Percentiles rank a stretch among this genome's conserved stretches.
phyloP scores from a whole-genome alignment of 2,329 filamentous ascomycete genomes.

The Cadophora malorum region DNA sequence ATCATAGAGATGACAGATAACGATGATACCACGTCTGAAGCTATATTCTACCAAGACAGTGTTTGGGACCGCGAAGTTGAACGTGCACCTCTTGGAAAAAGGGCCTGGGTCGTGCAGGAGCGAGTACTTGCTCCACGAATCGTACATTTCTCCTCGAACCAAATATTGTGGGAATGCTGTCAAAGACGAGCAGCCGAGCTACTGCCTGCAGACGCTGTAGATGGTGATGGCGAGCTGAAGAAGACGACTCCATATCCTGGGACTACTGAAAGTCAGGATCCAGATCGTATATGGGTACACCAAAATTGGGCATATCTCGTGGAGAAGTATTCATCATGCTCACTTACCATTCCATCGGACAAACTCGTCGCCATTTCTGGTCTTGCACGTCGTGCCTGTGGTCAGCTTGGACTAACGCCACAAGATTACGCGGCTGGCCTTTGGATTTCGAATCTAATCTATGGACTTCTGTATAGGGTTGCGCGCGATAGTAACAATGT shows the following conservation, averaged over 20 bases:
- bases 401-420: not conserved
- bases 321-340: slow-evolving; percentile 14
- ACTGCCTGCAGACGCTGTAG: slow-evolving; percentile 2
- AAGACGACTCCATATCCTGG: slow-evolving; percentile 11
- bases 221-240: slow-evolving; percentile 19
- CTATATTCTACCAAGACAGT: slow-evolving; percentile 10
- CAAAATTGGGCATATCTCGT: slow-evolving; percentile 15
- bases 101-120: slow-evolving; percentile 39
- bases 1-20: not conserved
- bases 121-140: slow-evolving; percentile 32
- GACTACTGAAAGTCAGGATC: slow-evolving; percentile 6
- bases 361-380: slow-evolving; percentile 22
- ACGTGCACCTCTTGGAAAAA: slow-evolving; percentile 24
- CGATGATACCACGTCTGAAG: not conserved
- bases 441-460: slow-evolving; percentile 5
- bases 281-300: slow-evolving; percentile 2
- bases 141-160: slow-evolving; percentile 31
- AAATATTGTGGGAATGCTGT: slow-evolving; percentile 24
- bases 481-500: not conserved
- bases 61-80: slow-evolving; percentile 21
- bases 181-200: slow-evolving; percentile 12
- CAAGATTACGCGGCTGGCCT: slow-evolving; percentile 14
- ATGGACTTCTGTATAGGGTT: slow-evolving; percentile 7
- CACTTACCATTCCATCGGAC: slow-evolving; percentile 12
- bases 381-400: slow-evolving; percentile 16